Percentiles rank a stretch among this genome's conserved stretches.
Evolutionary conservation across 768 basidiomycete genomes (phyloP).

Genomic region (Macrolepiota dolichaula): DNA sequence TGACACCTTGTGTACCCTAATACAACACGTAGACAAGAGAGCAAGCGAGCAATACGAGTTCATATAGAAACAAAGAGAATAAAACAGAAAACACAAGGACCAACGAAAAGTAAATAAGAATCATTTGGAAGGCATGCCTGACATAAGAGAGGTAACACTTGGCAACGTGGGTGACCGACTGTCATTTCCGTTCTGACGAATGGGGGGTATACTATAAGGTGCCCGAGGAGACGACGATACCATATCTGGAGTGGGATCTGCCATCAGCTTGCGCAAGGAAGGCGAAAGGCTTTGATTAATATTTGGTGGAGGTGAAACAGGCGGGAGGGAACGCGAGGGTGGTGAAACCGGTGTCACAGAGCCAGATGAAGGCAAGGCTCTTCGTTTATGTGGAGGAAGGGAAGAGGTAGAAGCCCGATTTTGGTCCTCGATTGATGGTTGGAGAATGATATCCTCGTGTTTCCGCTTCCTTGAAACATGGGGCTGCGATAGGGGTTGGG

Average conservation of each 20-base stretch:
- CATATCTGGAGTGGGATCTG: constrained; percentile 49
- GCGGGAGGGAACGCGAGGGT: constrained; percentile 8
- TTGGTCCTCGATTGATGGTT: constrained; percentile 22
- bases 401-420: constrained; percentile 24
- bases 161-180: constrained; percentile 23
- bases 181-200: constrained; percentile 20
- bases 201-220: constrained; percentile 29
- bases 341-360: constrained; percentile 26
- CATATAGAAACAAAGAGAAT: neutral
- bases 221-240: constrained; percentile 34
- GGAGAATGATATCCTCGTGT: constrained; percentile 33
- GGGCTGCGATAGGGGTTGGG: constrained; percentile 24
- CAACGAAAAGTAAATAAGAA: neutral
- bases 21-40: neutral
- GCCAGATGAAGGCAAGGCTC: constrained; percentile 19
- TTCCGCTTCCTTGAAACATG: constrained; percentile 44
- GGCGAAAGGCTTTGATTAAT: constrained; percentile 53
- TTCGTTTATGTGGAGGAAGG: constrained; percentile 21
- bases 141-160: constrained; percentile 22
- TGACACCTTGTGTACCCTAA: constrained; percentile 6
- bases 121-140: constrained; percentile 8
- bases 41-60: constrained; percentile 1
- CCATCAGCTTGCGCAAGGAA: constrained; percentile 54
- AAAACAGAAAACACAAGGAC: constrained; percentile 1
- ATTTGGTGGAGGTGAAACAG: constrained; percentile 26